phyloP scores from a whole-genome alignment of 495 filamentous ascomycete genomes.

The Cladorrhinum samala region DNA sequence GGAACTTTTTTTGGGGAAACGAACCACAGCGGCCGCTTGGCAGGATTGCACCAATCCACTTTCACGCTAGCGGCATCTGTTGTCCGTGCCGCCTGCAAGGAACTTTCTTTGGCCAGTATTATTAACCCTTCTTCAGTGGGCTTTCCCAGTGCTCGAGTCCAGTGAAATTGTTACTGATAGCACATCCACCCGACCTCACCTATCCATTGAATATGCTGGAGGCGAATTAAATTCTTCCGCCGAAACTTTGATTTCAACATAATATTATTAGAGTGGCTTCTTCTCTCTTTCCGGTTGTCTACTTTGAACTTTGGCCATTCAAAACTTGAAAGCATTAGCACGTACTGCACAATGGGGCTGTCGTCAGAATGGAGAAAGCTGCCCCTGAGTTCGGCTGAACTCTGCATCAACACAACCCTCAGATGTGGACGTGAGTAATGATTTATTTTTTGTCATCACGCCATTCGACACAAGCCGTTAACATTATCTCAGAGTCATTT shows the following conservation, averaged over 20 bases:
- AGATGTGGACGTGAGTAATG: conserved; percentile 59
- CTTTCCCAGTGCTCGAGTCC: no score
- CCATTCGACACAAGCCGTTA: neutral
- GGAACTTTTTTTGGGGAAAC: conserved; percentile 33
- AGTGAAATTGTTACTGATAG: no score
- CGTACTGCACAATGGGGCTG: conserved; percentile 23
- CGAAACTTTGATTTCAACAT: no score
- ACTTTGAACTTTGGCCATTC: no score
- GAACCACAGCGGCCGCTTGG: conserved; percentile 1
- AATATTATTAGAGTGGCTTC: no score
- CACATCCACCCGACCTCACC: no score
- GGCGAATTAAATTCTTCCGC: no score
- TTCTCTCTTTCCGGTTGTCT: no score
- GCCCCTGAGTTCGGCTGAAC: conserved; percentile 69
- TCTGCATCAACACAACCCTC: conserved; percentile 86
- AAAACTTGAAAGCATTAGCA: conserved; percentile 1
- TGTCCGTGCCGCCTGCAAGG: neutral
- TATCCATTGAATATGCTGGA: no score
- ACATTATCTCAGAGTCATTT: conserved; percentile 56
- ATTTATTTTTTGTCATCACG: neutral
- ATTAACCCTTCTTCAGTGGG: no score
- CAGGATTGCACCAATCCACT: conserved; percentile 7
- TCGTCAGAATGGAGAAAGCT: conserved; percentile 70
- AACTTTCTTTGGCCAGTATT: neutral
- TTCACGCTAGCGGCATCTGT: conserved; percentile 15